Evolutionary conservation across 192 early-diverging fungal genomes (phyloP).

Genomic region (Backusella westeae): DNA sequence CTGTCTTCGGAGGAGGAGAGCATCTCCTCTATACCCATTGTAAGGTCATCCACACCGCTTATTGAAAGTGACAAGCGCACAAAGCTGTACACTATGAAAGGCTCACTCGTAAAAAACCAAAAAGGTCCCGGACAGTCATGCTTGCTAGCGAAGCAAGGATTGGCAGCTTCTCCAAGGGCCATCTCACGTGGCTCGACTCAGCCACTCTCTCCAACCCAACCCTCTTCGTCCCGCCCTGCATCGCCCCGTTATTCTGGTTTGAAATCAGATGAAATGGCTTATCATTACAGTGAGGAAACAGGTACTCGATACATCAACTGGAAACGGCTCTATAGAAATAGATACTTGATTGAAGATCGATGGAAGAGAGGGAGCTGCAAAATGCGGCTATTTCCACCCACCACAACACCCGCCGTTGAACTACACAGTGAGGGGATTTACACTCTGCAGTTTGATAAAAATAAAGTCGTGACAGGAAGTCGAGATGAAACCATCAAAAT

Average conservation of each 20-base stretch:
- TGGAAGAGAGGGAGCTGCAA: slow-evolving; percentile 68
- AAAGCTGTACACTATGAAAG: neutral
- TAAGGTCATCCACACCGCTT: neutral
- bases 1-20: neutral
- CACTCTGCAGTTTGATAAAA: slow-evolving; percentile 71
- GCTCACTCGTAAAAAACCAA: neutral
- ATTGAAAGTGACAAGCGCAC: neutral
- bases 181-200: neutral
- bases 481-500: slow-evolving; percentile 71
- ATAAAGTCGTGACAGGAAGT: slow-evolving; percentile 70
- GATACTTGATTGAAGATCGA: slow-evolving; percentile 61
- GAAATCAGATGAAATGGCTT: slow-evolving; percentile 19
- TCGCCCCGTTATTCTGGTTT: neutral
- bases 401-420: neutral
- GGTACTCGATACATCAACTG: slow-evolving; percentile 60
- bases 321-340: slow-evolving; percentile 70
- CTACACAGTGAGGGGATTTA: slow-evolving; percentile 88
- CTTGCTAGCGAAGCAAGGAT: neutral
- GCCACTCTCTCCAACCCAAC: neutral
- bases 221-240: neutral
- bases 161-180: neutral
- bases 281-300: slow-evolving; percentile 37
- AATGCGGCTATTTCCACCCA: slow-evolving; percentile 52
- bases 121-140: neutral
- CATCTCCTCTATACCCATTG: neutral